A percentile compares a stretch with the other conserved stretches of the same genome.
phyloP scores from a whole-genome alignment of 2,329 filamentous ascomycete species.

The Epichloe gansuensis region DNA sequence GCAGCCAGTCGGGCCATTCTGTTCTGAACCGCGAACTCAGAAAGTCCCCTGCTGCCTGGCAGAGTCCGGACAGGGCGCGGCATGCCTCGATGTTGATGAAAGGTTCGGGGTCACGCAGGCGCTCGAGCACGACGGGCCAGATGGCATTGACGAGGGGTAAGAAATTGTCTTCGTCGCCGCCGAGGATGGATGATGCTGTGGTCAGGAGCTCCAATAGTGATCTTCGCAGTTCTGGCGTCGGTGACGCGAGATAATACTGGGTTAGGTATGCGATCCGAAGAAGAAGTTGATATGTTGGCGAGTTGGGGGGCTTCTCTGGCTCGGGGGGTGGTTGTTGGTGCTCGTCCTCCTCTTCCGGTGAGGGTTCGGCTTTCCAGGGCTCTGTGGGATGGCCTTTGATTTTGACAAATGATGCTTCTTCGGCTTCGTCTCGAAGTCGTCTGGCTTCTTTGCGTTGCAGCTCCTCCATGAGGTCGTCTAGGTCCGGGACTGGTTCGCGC shows the following conservation, averaged over 20 bases:
- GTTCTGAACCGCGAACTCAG: constrained; percentile 61
- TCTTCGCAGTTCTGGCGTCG: constrained; percentile 63
- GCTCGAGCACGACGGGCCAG: constrained; percentile 70
- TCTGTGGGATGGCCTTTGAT: constrained; percentile 17
- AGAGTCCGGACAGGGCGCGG: constrained; percentile 54
- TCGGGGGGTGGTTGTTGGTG: constrained; percentile 22
- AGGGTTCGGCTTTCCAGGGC: constrained; percentile 25
- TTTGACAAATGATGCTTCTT: constrained; percentile 15
- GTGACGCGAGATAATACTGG: constrained; percentile 81
- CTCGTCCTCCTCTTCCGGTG: constrained; percentile 19
- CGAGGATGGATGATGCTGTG: constrained; percentile 59
- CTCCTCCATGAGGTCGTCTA: constrained; percentile 38
- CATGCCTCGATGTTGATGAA: constrained; percentile 61
- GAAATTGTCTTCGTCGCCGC: constrained; percentile 68
- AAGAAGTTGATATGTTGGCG: constrained; percentile 69
- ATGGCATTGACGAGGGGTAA: constrained; percentile 80
- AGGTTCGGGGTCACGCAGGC: constrained; percentile 52
- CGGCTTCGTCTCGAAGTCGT: constrained; percentile 21
- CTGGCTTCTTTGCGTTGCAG: constrained; percentile 43
- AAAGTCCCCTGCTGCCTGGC: constrained; percentile 65
- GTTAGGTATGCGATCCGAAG: constrained; percentile 71
- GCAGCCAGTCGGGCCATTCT: constrained; percentile 51
- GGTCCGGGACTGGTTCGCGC: constrained; percentile 17
- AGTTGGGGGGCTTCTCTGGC: constrained; percentile 49
- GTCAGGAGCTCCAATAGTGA: constrained; percentile 66